Evolutionary conservation across 2,329 filamentous ascomycete genomes (phyloP).

Genomic region (Fusarium sarcochroum): DNA sequence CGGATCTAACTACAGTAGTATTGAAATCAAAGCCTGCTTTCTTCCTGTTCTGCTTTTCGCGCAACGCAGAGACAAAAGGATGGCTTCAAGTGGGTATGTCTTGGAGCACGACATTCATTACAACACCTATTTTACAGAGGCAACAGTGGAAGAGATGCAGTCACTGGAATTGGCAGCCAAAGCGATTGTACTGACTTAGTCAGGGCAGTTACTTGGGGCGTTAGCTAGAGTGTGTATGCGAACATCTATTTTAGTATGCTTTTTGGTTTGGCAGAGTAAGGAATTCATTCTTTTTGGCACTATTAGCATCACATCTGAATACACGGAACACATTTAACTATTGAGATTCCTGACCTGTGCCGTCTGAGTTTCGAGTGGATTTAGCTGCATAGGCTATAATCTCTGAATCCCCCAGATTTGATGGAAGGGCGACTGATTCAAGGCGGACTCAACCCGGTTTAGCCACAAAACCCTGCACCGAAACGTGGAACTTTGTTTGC

Average conservation of each 20-base stretch:
- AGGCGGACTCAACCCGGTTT: no score
- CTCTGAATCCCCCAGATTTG: no score
- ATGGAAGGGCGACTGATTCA: no score
- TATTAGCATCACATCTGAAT: not conserved
- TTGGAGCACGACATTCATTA: not conserved
- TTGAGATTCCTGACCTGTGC: no score
- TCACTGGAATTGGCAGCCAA: not conserved
- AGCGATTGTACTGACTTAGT: conserved; percentile 2
- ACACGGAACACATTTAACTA: no score
- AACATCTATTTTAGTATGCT: not conserved
- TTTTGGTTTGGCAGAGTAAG: not conserved
- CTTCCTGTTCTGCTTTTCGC: conserved; percentile 7
- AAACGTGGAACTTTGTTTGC: no score
- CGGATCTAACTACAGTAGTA: not conserved
- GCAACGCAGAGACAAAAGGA: rapidly evolving
- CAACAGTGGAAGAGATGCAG: not conserved
- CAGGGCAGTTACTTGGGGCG: not conserved
- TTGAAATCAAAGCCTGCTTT: not conserved
- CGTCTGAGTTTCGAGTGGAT: no score
- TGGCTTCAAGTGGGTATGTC: not conserved
- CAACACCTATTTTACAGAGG: not conserved
- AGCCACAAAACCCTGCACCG: no score
- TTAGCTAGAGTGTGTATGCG: not conserved
- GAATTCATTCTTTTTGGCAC: not conserved
- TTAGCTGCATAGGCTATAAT: no score